These are phyloP conservation scores for Sclerotiophoma versabilis DNA, from an alignment of 2,329 filamentous ascomycete genomes.

Conservation along the genomic window DNA sequence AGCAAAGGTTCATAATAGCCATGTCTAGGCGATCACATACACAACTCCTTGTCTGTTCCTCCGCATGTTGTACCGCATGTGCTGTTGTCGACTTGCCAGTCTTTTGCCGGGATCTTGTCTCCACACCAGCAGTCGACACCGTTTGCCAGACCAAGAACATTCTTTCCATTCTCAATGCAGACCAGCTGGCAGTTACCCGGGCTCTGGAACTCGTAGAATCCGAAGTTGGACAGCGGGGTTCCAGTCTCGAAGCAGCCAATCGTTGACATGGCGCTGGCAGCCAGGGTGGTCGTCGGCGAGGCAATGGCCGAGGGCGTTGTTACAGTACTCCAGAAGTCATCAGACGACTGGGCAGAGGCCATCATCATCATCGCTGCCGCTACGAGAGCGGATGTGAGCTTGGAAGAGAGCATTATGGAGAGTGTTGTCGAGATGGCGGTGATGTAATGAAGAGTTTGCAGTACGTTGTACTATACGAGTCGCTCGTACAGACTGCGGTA, in stretches of 20 bases:
- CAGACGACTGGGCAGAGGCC: slow-evolving; percentile 31
- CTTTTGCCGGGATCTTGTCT: slow-evolving; percentile 66
- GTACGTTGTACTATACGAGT: slow-evolving; percentile 22
- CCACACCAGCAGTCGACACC: slow-evolving; percentile 77
- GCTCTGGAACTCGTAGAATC: slow-evolving; percentile 60
- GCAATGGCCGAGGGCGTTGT: slow-evolving; percentile 32
- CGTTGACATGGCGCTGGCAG: slow-evolving; percentile 36
- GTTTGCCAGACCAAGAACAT: slow-evolving; percentile 69
- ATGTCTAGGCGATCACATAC: slow-evolving; percentile 58
- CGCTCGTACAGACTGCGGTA: slow-evolving; percentile 25
- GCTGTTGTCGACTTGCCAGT: slow-evolving; percentile 61
- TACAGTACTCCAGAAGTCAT: slow-evolving; percentile 24
- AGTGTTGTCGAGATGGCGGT: slow-evolving; percentile 9
- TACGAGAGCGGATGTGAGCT: slow-evolving; percentile 38
- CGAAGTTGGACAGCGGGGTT: slow-evolving; percentile 57
- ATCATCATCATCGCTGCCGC: slow-evolving; percentile 42
- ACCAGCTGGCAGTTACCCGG: slow-evolving; percentile 62
- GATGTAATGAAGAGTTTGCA: slow-evolving; percentile 12
- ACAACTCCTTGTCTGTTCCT: slow-evolving; percentile 67
- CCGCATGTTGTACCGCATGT: slow-evolving; percentile 72
- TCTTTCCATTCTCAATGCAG: slow-evolving; percentile 57
- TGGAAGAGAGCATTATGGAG: slow-evolving; percentile 44
- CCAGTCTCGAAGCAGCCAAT: slow-evolving; percentile 62
- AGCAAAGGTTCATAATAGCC: slow-evolving; percentile 14
- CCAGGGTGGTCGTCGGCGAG: slow-evolving; percentile 40